Conservation (phyloP, 2,329 filamentous ascomycete genomes). For the Xylariaceae sp. region DNA sequence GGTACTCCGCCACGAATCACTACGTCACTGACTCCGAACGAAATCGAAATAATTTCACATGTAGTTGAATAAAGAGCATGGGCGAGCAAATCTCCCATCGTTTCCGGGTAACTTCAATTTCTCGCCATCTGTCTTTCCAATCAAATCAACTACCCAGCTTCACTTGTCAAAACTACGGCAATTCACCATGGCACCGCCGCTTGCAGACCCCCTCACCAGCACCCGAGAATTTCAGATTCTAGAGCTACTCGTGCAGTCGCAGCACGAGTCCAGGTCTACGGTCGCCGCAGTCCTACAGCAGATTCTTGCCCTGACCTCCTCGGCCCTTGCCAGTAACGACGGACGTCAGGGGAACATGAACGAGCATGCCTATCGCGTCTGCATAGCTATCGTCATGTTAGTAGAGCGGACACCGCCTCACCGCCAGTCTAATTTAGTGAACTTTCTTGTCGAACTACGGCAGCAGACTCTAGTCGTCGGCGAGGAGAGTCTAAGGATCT, state of each 20-base stretch:
- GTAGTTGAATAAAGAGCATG: not conserved
- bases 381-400: not conserved
- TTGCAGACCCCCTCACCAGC: not conserved
- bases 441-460: not conserved
- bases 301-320: not conserved
- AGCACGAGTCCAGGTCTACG: not conserved
- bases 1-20: not conserved
- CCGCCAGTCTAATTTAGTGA: not conserved
- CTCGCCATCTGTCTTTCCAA: not conserved
- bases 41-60: not conserved
- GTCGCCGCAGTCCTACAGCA: not conserved
- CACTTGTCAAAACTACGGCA: not conserved
- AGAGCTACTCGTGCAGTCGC: not conserved
- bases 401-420: not conserved
- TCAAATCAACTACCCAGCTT: not conserved
- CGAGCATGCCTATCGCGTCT: not conserved
- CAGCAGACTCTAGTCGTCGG: not conserved
- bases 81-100: not conserved
- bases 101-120: not conserved
- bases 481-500: not conserved
- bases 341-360: not conserved
- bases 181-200: not conserved
- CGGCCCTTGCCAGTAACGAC: not conserved
- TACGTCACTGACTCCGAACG: not conserved
- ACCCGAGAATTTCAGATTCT: not conserved